phyloP scores from a whole-genome alignment of 2,329 filamentous ascomycete genomes.

The Xylariales sp. region DNA sequence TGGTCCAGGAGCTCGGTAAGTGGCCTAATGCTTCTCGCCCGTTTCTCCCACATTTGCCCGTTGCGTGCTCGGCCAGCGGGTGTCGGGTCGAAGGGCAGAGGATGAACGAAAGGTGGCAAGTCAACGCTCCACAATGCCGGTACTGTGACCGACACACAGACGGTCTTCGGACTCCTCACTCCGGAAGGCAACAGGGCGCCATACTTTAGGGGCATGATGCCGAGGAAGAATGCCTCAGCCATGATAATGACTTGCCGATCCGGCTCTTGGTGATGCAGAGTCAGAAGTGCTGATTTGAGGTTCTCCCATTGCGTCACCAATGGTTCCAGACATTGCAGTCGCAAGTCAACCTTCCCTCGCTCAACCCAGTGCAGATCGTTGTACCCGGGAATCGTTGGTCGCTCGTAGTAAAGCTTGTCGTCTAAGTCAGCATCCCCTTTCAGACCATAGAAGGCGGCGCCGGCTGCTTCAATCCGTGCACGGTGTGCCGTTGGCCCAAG shows the following conservation, averaged over 20 bases:
- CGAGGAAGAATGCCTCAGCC: constrained; percentile 30
- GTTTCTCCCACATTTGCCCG: constrained; percentile 25
- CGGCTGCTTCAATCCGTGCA: constrained; percentile 27
- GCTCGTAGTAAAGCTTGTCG: constrained; percentile 26
- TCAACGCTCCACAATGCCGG: constrained; percentile 31
- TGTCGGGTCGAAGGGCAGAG: constrained; percentile 25
- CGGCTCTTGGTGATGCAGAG: constrained; percentile 17
- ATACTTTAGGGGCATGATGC: constrained; percentile 28
- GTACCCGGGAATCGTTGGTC: constrained; percentile 20
- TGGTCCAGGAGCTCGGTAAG: constrained; percentile 23
- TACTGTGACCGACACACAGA: constrained; percentile 32
- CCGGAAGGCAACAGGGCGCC: constrained; percentile 22
- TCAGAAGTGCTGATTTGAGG: constrained; percentile 22
- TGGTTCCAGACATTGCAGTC: constrained; percentile 26
- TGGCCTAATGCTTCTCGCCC: constrained; percentile 17
- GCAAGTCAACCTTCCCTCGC: constrained; percentile 28
- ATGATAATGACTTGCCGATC: constrained; percentile 21
- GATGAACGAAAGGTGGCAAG: constrained; percentile 29
- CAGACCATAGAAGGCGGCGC: constrained; percentile 29
- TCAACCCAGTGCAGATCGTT: constrained; percentile 20
- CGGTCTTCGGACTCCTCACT: constrained; percentile 17
- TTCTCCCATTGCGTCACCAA: constrained; percentile 30
- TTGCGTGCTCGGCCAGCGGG: constrained; percentile 20
- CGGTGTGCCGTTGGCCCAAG: constrained; percentile 31
- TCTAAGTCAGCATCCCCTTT: constrained; percentile 28